phyloP scores from a whole-genome alignment of 805 yeast species.

The Metschnikowia picachoensis region DNA sequence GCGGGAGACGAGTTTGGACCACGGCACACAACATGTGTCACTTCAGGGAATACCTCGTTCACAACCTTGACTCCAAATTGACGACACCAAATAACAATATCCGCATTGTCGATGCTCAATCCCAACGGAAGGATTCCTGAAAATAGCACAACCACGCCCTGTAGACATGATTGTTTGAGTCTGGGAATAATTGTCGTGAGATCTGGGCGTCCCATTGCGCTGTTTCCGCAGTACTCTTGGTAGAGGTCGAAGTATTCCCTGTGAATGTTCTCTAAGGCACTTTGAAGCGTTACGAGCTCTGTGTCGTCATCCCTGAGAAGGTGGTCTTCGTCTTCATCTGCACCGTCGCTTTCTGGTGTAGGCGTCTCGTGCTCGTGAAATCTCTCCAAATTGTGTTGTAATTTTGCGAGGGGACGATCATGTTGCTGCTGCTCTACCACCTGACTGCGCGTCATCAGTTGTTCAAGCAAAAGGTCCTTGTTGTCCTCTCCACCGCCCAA shows the following conservation, averaged over 20 bases:
- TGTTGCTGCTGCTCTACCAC: slow-evolving; percentile 75
- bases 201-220: slow-evolving; percentile 44
- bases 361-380: slow-evolving; percentile 29
- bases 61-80: slow-evolving; percentile 89
- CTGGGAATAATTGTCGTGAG: slow-evolving; percentile 66
- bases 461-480: slow-evolving; percentile 46
- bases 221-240: slow-evolving; percentile 6
- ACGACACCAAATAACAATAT: slow-evolving; percentile 86
- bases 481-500: slow-evolving; percentile 50
- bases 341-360: slow-evolving; percentile 21
- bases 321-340: slow-evolving; percentile 40
- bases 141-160: slow-evolving; percentile 67
- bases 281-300: slow-evolving; percentile 63
- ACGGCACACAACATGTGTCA: slow-evolving; percentile 86
- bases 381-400: slow-evolving; percentile 69
- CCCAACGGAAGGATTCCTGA: slow-evolving; percentile 93
- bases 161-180: slow-evolving; percentile 67
- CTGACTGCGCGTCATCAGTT: slow-evolving; percentile 61
- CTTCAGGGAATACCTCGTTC: slow-evolving; percentile 58
- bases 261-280: slow-evolving; percentile 63
- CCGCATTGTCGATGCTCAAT: slow-evolving; percentile 64
- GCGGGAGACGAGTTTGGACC: slow-evolving; percentile 38
- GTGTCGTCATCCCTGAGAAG: slow-evolving; percentile 75
- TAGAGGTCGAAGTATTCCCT: slow-evolving; percentile 48
- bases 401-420: slow-evolving; percentile 79